Evolutionary conservation across 352 stramenopile species (phyloP).

Genomic region (Globisporangium recalcitrans): DNA sequence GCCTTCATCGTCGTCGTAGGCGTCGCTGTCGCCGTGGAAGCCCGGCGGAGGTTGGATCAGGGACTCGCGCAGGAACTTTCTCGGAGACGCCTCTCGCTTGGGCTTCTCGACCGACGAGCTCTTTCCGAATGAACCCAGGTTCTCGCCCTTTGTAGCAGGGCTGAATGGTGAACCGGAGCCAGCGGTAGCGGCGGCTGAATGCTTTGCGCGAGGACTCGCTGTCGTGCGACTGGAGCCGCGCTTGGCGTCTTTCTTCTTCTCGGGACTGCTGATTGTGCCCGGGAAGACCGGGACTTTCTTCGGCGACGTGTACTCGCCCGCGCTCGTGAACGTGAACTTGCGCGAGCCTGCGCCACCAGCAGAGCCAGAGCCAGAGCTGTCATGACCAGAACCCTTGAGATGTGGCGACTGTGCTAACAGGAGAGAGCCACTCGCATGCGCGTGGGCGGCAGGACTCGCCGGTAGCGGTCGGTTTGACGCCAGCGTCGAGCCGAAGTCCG

Average conservation of each 20-base stretch:
- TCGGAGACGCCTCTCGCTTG: constrained; percentile 49
- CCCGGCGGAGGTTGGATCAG: constrained; percentile 20
- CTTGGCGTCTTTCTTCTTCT: constrained; percentile 32
- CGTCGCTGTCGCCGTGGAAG: constrained; percentile 13
- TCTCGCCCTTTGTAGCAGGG: background rate
- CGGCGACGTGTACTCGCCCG: constrained; percentile 61
- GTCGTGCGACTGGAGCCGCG: background rate
- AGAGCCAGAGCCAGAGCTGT: background rate
- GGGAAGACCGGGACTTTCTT: constrained; percentile 78
- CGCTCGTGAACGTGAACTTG: constrained; percentile 69
- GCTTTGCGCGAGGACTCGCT: constrained; percentile 24
- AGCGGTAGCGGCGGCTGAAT: background rate
- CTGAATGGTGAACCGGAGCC: background rate
- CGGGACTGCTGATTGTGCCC: constrained; percentile 50
- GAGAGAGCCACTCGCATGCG: background rate
- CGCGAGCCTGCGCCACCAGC: constrained; percentile 17
- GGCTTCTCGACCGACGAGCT: constrained; percentile 20
- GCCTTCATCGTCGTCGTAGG: background rate
- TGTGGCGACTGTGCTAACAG: constrained; percentile 17
- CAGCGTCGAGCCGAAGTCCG: constrained; percentile 52
- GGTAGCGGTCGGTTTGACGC: constrained; percentile 51
- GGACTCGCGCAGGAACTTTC: constrained; percentile 60
- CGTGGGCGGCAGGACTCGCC: constrained; percentile 21
- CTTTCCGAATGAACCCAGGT: background rate
- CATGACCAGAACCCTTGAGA: background rate